A percentile compares a stretch with the other conserved stretches of the same genome.
Conservation (phyloP, 768 basidiomycete species). For the Boletales sp. region DNA sequence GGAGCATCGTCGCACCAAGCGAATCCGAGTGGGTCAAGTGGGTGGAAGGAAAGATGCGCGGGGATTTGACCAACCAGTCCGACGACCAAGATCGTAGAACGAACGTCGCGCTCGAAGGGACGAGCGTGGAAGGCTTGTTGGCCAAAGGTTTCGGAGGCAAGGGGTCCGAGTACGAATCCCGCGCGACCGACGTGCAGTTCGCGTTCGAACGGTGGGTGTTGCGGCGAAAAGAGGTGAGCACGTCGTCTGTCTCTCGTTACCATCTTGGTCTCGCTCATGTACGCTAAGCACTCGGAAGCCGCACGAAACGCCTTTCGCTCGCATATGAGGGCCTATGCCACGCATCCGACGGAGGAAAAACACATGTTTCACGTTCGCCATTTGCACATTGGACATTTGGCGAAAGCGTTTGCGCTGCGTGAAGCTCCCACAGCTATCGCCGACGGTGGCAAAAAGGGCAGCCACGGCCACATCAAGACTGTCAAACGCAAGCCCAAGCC, state of each 20-base stretch:
- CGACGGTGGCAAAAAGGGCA: slow-evolving; percentile 19
- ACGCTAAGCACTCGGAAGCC: slow-evolving; percentile 67
- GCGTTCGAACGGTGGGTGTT: slow-evolving; percentile 95
- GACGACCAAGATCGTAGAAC: slow-evolving; percentile 26
- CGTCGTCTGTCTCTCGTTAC: not conserved
- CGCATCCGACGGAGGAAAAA: slow-evolving; percentile 93
- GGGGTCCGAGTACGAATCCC: slow-evolving; percentile 73
- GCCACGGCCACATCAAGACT: not conserved
- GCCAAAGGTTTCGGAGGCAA: slow-evolving; percentile 83
- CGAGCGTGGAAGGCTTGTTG: slow-evolving; percentile 68
- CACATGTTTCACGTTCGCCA: slow-evolving; percentile 95
- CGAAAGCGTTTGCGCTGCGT: slow-evolving; percentile 87
- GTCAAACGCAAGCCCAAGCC: not conserved
- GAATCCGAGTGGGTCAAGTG: slow-evolving; percentile 89
- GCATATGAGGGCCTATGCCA: slow-evolving; percentile 94
- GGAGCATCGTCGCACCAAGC: slow-evolving; percentile 86
- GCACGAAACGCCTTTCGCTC: slow-evolving; percentile 88
- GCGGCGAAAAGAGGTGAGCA: slow-evolving; percentile 60
- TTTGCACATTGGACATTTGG: slow-evolving; percentile 91
- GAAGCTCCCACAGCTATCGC: slow-evolving; percentile 63
- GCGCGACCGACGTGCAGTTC: slow-evolving; percentile 95
- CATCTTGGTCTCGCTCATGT: slow-evolving; percentile 1
- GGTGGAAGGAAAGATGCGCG: slow-evolving; percentile 81
- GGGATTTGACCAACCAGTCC: slow-evolving; percentile 33
- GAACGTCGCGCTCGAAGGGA: slow-evolving; percentile 52